Conservation (phyloP, 768 basidiomycete species). For the Gymnopilus junonius region DNA sequence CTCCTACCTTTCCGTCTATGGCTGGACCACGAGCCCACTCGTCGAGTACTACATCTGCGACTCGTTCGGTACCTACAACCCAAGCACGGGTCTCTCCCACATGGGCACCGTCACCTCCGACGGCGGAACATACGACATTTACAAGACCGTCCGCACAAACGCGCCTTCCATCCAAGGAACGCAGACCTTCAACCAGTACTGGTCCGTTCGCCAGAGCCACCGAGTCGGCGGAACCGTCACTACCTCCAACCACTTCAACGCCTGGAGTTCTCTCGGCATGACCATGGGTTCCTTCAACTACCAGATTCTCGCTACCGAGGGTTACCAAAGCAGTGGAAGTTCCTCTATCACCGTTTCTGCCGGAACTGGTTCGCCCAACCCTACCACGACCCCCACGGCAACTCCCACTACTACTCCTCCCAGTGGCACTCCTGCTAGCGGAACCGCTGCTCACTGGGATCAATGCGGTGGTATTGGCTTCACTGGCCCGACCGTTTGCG, state of each 20-base stretch:
- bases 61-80: constrained; percentile 40
- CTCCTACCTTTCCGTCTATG: constrained; percentile 44
- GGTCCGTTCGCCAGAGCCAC: constrained; percentile 40
- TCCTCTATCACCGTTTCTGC: constrained; percentile 18
- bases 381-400: not conserved
- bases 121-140: constrained; percentile 42
- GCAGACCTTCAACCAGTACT: constrained; percentile 45
- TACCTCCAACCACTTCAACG: constrained; percentile 43
- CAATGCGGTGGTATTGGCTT: constrained; percentile 10
- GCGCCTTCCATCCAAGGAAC: constrained; percentile 44
- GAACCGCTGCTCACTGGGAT: constrained; percentile 4
- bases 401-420: not conserved
- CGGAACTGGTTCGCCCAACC: not conserved
- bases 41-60: constrained; percentile 49
- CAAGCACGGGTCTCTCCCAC: constrained; percentile 28
- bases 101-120: constrained; percentile 42
- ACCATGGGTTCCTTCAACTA: constrained; percentile 43
- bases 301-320: constrained; percentile 48
- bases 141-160: constrained; percentile 35
- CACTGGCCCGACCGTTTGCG: constrained; percentile 6
- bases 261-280: constrained; percentile 41
- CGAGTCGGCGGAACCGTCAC: constrained; percentile 34
- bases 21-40: constrained; percentile 46
- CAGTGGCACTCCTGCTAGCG: not conserved
- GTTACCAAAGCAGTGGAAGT: constrained; percentile 39